phyloP scores from a whole-genome alignment of 805 yeast genomes.

The Diddensiella transvaalensis region DNA sequence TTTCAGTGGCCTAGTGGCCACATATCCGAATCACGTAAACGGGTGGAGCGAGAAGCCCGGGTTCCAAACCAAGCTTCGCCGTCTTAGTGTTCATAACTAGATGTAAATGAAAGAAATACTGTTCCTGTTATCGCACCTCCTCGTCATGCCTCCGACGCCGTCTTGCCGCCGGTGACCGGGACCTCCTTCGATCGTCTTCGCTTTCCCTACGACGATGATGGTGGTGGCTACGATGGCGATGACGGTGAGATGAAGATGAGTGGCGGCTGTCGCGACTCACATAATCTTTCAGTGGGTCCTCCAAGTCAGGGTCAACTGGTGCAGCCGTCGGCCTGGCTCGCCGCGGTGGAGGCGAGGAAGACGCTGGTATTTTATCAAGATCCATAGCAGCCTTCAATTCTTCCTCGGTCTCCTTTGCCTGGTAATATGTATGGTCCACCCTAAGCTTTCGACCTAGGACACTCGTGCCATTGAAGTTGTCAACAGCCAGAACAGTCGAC shows the following conservation, averaged over 20 bases:
- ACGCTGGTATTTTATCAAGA: neutral
- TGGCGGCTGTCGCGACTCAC: neutral
- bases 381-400: neutral
- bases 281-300: slow-evolving; percentile 6
- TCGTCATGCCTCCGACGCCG: too few species aligned
- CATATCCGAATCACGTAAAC: neutral
- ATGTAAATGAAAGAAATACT: too few species aligned
- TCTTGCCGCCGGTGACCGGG: neutral
- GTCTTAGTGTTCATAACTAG: neutral
- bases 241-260: neutral
- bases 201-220: neutral
- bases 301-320: slow-evolving; percentile 7
- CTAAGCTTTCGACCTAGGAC: slow-evolving; percentile 49
- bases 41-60: neutral
- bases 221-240: neutral
- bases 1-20: neutral
- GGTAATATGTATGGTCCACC: slow-evolving; percentile 72
- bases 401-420: slow-evolving; percentile 43
- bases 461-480: slow-evolving; percentile 71
- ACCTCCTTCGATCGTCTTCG: neutral
- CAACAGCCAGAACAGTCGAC: slow-evolving; percentile 81
- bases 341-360: neutral
- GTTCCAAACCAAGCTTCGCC: neutral
- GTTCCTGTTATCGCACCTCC: too few species aligned
- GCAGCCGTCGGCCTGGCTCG: neutral